Evolutionary conservation across 2,329 filamentous ascomycete genomes (phyloP).

Genomic region (Magnaporthiopsis rhizophila): DNA sequence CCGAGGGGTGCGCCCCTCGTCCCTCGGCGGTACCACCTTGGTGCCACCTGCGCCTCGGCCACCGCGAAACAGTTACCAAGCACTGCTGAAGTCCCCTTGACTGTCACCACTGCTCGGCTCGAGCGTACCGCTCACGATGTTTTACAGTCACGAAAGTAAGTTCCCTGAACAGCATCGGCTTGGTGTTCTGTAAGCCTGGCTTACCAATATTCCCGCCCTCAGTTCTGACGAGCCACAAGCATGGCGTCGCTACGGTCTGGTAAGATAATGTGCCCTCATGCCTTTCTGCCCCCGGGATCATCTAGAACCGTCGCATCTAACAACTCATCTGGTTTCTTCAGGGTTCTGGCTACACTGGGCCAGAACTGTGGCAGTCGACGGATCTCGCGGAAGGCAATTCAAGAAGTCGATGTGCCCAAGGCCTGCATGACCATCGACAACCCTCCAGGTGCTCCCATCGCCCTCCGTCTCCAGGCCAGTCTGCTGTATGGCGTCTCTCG

Average conservation of each 20-base stretch:
- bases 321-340: slow-evolving; percentile 25
- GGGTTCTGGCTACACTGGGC: slow-evolving; percentile 87
- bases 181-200: slow-evolving; percentile 12
- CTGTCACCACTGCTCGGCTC: neutral
- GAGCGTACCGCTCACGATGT: neutral
- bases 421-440: slow-evolving; percentile 85
- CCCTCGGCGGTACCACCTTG: neutral
- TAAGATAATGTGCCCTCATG: slow-evolving; percentile 32
- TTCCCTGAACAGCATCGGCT: slow-evolving; percentile 9
- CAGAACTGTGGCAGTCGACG: slow-evolving; percentile 62
- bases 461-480: slow-evolving; percentile 80
- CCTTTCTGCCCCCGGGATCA: neutral
- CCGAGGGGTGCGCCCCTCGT: neutral
- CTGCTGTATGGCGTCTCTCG: slow-evolving; percentile 79
- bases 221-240: slow-evolving; percentile 77
- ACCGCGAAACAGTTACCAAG: neutral
- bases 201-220: neutral
- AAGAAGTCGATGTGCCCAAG: slow-evolving; percentile 77
- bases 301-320: neutral
- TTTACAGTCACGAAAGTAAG: slow-evolving; percentile 86
- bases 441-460: slow-evolving; percentile 71
- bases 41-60: neutral
- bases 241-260: slow-evolving; percentile 95
- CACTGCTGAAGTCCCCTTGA: neutral
- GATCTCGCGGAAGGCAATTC: slow-evolving; percentile 77